phyloP scores from a whole-genome alignment of 2,329 filamentous ascomycete genomes.

The Verticillium alfalfae region DNA sequence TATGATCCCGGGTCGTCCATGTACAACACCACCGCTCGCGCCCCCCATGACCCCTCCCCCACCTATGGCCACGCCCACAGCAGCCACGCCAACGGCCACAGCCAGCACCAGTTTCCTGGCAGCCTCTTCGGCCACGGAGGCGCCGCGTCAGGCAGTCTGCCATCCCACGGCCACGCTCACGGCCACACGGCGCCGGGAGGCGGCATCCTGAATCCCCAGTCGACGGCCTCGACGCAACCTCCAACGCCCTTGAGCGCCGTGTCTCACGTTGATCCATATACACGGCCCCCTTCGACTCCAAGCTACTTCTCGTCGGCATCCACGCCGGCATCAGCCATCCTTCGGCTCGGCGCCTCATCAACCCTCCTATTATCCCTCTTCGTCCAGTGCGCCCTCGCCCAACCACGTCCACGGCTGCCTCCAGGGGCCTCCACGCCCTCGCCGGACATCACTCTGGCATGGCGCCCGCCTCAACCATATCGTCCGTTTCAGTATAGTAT shows the following conservation, averaged over 20 bases:
- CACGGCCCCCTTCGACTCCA: constrained; percentile 51
- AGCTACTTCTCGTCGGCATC: constrained; percentile 54
- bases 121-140: constrained; percentile 51
- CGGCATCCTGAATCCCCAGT: constrained; percentile 43
- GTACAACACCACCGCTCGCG: constrained; percentile 19
- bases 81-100: neutral
- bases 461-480: constrained; percentile 48
- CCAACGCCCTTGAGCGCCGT: constrained; percentile 44
- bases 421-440: constrained; percentile 30
- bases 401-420: constrained; percentile 28
- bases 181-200: constrained; percentile 1
- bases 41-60: constrained; percentile 15
- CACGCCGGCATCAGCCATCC: constrained; percentile 14
- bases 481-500: constrained; percentile 12
- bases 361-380: constrained; percentile 33
- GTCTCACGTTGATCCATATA: constrained; percentile 54
- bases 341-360: neutral
- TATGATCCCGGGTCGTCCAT: constrained; percentile 49
- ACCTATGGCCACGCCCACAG: neutral
- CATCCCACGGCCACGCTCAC: constrained; percentile 18
- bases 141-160: constrained; percentile 30
- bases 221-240: constrained; percentile 20
- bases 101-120: constrained; percentile 43
- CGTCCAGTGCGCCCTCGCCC: constrained; percentile 34
- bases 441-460: constrained; percentile 15